Conservation (phyloP, 2,329 filamentous ascomycete genomes). For the Ophiostoma tasmaniense region DNA sequence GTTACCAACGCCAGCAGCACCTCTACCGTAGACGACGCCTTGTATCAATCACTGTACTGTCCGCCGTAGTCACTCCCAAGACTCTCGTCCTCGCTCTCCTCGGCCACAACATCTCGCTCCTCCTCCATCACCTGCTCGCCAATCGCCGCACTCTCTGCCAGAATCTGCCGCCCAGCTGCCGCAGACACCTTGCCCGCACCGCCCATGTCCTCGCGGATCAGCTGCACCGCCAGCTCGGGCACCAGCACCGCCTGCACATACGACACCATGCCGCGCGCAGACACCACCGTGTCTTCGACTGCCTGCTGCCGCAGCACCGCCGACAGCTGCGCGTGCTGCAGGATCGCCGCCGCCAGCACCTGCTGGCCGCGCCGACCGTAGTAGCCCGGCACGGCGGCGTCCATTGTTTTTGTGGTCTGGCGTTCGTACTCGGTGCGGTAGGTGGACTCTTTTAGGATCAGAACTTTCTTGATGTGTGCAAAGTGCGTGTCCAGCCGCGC, state of each 20-base stretch:
- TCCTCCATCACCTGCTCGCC: constrained; percentile 61
- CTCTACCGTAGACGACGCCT: too few species aligned
- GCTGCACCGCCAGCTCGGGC: constrained; percentile 53
- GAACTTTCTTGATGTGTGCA: constrained; percentile 46
- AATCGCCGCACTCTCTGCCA: constrained; percentile 58
- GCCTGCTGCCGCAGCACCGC: constrained; percentile 52
- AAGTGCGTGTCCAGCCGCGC: constrained; percentile 50
- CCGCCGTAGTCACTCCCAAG: not conserved
- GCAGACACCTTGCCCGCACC: not conserved
- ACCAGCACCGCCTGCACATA: constrained; percentile 71
- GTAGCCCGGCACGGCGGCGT: constrained; percentile 60
- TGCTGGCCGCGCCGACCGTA: constrained; percentile 70
- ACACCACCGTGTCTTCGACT: constrained; percentile 55
- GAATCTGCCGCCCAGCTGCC: constrained; percentile 41
- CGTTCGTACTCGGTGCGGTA: constrained; percentile 46
- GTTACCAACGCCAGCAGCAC: not conserved
- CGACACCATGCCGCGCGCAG: constrained; percentile 55
- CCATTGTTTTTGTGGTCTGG: not conserved
- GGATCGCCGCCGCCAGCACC: constrained; percentile 62
- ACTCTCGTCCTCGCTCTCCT: constrained; percentile 17
- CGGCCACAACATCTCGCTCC: constrained; percentile 46
- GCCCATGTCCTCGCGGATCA: constrained; percentile 51
- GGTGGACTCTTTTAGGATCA: constrained; percentile 48
- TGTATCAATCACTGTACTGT: not conserved
- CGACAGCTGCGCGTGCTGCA: constrained; percentile 44